phyloP scores from a whole-genome alignment of 768 basidiomycete genomes.

The Punctularia strigosozonata region DNA sequence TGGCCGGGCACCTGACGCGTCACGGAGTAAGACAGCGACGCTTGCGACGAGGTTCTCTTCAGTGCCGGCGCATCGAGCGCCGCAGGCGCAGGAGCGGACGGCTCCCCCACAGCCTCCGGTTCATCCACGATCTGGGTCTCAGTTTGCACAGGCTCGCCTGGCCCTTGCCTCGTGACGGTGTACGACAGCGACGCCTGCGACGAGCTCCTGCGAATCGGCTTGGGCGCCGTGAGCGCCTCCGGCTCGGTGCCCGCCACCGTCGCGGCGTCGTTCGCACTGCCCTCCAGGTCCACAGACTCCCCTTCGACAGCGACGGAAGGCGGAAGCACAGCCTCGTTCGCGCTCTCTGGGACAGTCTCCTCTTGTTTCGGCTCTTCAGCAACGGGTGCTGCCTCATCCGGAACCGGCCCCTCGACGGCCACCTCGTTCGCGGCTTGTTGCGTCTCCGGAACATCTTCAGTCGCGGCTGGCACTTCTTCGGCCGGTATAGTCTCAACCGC shows the following conservation, averaged over 20 bases:
- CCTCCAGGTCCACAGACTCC: not conserved
- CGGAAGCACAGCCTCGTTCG: not conserved
- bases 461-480: not conserved
- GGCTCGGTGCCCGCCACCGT: not conserved
- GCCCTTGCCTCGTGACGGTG: too few species aligned
- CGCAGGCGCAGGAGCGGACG: not conserved
- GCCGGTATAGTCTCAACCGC: not conserved
- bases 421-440: constrained; percentile 1
- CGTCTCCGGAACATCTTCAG: not conserved
- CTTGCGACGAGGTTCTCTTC: not conserved
- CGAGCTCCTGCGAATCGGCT: not conserved
- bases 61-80: not conserved
- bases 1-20: not conserved
- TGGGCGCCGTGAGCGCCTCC: not conserved
- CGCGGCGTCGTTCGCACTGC: not conserved
- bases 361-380: too few species aligned
- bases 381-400: too few species aligned
- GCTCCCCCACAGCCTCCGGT: not conserved
- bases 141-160: not conserved
- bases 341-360: not conserved
- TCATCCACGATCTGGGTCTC: not conserved
- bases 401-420: too few species aligned
- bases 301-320: not conserved
- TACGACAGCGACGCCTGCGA: not conserved
- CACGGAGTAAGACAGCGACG: not conserved